phyloP scores from a whole-genome alignment of 2,329 filamentous ascomycete genomes.

The Parastagonospora avenae region DNA sequence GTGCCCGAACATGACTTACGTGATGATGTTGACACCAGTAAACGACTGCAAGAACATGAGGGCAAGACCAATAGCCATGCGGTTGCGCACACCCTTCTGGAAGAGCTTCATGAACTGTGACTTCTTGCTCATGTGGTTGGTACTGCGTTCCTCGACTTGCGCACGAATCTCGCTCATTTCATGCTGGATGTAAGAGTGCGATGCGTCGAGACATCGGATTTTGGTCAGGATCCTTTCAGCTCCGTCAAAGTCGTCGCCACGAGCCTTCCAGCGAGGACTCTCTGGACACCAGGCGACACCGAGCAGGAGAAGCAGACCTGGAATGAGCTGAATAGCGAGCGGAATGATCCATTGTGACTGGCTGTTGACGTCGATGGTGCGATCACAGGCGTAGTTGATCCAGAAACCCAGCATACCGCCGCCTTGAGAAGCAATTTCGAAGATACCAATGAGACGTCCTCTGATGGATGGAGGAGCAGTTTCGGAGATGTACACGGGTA shows the following conservation, averaged over 20 bases:
- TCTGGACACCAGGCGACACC: constrained; percentile 48
- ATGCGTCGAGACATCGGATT: constrained; percentile 52
- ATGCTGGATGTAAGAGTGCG: constrained; percentile 53
- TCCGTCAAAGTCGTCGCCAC: constrained; percentile 43
- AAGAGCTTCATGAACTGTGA: constrained; percentile 44
- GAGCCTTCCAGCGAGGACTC: constrained; percentile 37
- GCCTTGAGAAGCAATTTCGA: constrained; percentile 69
- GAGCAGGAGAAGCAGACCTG: constrained; percentile 44
- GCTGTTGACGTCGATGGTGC: constrained; percentile 50
- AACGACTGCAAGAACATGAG: constrained; percentile 48
- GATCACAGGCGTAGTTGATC: constrained; percentile 50
- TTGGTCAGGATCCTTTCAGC: constrained; percentile 49
- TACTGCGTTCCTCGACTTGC: constrained; percentile 40
- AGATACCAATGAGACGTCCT: constrained; percentile 69
- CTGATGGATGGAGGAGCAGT: constrained; percentile 65
- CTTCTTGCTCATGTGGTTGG: constrained; percentile 34
- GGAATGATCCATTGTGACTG: constrained; percentile 68
- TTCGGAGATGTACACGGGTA: constrained; percentile 48
- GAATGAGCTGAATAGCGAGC: constrained; percentile 55
- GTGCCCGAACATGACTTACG: background rate
- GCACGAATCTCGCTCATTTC: constrained; percentile 56
- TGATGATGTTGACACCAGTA: constrained; percentile 32
- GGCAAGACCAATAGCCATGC: constrained; percentile 46
- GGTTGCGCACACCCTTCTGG: constrained; percentile 46
- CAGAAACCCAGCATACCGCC: constrained; percentile 58